phyloP scores from a whole-genome alignment of 2,329 filamentous ascomycete genomes.

The Sphaerulina vaccinii region DNA sequence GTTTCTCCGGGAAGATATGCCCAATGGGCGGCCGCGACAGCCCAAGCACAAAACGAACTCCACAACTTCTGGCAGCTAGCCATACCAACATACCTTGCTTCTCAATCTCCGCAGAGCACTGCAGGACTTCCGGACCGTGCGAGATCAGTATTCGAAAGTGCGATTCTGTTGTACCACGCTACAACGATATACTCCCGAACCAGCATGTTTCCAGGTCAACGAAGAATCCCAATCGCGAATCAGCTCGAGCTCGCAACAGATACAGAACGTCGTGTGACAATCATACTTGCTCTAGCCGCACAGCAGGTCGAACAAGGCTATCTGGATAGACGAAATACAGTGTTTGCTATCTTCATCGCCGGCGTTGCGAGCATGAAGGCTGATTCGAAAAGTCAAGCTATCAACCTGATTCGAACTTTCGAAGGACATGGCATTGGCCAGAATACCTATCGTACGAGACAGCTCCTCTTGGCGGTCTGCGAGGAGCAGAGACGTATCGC shows the following conservation, averaged over 20 bases:
- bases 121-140: conserved; percentile 34
- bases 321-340: conserved; percentile 46
- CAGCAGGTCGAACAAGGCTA: conserved; percentile 41
- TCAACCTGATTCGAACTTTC: conserved; percentile 51
- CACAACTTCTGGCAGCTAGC: conserved; percentile 31
- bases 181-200: conserved; percentile 54
- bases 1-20: conserved; percentile 26
- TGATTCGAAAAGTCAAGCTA: conserved; percentile 47
- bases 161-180: conserved; percentile 49
- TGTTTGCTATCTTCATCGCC: conserved; percentile 57
- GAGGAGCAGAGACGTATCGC: conserved; percentile 45
- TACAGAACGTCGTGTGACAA: conserved; percentile 45
- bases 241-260: conserved; percentile 38
- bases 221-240: conserved; percentile 40
- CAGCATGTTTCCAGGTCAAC: conserved; percentile 53
- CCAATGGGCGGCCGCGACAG: conserved; percentile 29
- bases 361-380: conserved; percentile 46
- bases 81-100: conserved; percentile 31
- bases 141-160: conserved; percentile 42
- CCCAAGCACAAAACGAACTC: conserved; percentile 33
- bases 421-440: conserved; percentile 49
- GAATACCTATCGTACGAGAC: conserved; percentile 47
- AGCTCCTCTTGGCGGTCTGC: conserved; percentile 49
- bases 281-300: conserved; percentile 48
- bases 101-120: conserved; percentile 26